These are phyloP conservation scores for Apophysomyces elegans DNA, from an alignment of 371 early-diverging fungal genomes.

Conservation along the genomic window DNA sequence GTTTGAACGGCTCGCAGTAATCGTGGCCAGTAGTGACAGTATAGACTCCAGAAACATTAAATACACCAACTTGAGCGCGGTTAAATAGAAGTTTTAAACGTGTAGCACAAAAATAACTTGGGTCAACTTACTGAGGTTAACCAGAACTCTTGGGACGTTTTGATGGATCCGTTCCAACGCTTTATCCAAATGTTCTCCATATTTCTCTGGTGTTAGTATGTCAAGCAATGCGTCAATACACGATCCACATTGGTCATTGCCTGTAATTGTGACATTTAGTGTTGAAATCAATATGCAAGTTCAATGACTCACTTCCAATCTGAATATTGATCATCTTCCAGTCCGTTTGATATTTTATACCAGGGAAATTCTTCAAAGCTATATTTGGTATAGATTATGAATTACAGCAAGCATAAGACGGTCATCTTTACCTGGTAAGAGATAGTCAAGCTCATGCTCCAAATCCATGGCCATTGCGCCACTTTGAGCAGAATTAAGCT, in stretches of 20 bases:
- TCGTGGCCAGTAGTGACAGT: conserved; percentile 13
- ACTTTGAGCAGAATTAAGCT: conserved; percentile 33
- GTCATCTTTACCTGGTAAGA: conserved; percentile 16
- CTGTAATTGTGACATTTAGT: background rate
- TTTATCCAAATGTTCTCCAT: conserved; percentile 25
- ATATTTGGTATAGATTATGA: background rate
- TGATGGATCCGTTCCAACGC: conserved; percentile 23
- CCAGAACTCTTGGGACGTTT: conserved; percentile 25
- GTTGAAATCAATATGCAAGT: background rate
- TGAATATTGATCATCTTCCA: conserved; percentile 26
- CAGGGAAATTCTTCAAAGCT: conserved; percentile 20
- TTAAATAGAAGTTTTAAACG: background rate
- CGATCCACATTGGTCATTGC: conserved; percentile 33
- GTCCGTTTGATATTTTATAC: conserved; percentile 15
- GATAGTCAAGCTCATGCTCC: conserved; percentile 26
- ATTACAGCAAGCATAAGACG: background rate
- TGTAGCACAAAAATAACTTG: background rate
- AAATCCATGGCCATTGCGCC: conserved; percentile 27
- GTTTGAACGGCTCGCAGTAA: conserved; percentile 17
- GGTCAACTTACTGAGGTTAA: conserved; percentile 23
- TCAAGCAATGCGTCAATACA: conserved; percentile 11
- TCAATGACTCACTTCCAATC: conserved; percentile 18
- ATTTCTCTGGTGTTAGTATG: conserved; percentile 24
- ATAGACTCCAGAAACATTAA: conserved; percentile 21
- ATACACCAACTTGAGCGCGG: conserved; percentile 15